Evolutionary conservation across 208 protist genomes (phyloP).

Genomic region (Crithidia bombi): DNA sequence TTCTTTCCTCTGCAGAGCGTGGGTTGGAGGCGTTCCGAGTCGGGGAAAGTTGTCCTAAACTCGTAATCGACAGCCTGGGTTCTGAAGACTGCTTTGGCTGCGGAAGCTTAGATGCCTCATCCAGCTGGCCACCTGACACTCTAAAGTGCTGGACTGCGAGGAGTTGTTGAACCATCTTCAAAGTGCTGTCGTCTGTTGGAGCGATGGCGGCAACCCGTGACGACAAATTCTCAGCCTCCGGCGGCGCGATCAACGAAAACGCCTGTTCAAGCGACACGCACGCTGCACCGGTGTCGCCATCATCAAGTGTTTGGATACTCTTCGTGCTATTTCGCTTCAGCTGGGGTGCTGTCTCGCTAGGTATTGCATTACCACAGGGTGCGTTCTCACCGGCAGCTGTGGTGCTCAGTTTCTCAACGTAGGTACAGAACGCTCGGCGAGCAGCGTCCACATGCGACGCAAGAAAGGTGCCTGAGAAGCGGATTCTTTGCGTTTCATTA

Average conservation of each 20-base stretch:
- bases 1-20: not conserved
- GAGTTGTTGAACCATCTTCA: not conserved
- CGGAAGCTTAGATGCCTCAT: too few species aligned
- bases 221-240: not conserved
- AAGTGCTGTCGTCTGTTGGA: not conserved
- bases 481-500: not conserved
- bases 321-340: not conserved
- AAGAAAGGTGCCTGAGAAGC: not conserved
- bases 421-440: not conserved
- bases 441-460: not conserved
- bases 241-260: not conserved
- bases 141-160: not conserved
- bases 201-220: not conserved
- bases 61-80: not conserved
- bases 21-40: not conserved
- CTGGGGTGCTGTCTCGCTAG: not conserved
- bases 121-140: not conserved
- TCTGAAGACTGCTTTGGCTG: not conserved
- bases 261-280: slow-evolving; percentile 7
- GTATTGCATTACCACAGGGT: not conserved
- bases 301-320: not conserved
- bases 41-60: too few species aligned
- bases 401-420: slow-evolving; percentile 14
- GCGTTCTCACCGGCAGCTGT: not conserved
- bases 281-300: not conserved